A percentile compares a stretch with the other conserved stretches of the same genome.
These are phyloP conservation scores for Cercospora nicotianae DNA, from an alignment of 2,329 filamentous ascomycete species.

Conservation along the genomic window DNA sequence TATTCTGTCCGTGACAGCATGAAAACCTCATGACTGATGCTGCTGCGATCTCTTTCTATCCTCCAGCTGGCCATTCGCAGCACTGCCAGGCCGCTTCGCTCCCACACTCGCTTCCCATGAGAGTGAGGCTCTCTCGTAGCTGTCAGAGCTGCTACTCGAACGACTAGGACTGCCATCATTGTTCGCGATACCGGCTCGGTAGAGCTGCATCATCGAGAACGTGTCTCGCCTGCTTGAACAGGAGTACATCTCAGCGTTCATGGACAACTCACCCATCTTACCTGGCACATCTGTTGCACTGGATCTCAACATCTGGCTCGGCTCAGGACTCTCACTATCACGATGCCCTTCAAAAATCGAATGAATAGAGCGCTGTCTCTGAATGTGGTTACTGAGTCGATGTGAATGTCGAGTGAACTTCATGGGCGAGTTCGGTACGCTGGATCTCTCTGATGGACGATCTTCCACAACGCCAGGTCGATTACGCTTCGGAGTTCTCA, in stretches of 20 bases:
- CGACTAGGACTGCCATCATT: background rate
- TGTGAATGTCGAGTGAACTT: background rate
- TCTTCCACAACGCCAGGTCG: background rate
- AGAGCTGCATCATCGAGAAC: background rate
- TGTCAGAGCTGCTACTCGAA: slow-evolving; percentile 9
- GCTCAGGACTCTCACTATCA: background rate
- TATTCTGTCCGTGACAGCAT: no score
- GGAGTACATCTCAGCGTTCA: background rate
- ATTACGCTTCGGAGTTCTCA: background rate
- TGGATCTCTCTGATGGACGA: background rate
- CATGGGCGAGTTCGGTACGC: background rate
- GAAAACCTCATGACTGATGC: background rate
- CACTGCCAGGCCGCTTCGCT: background rate
- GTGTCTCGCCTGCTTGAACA: background rate
- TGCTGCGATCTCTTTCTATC: background rate
- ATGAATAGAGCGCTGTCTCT: background rate
- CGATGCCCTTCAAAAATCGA: background rate
- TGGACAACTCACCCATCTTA: background rate
- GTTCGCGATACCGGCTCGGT: background rate
- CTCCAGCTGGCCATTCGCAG: background rate
- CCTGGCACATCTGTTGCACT: background rate
- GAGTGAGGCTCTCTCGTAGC: slow-evolving; percentile 4
- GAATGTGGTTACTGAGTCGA: background rate
- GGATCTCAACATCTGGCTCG: background rate
- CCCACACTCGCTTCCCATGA: slow-evolving; percentile 8